Evolutionary conservation across 371 early-diverging fungal species (phyloP).

Genomic region (Zychaea mexicana): DNA sequence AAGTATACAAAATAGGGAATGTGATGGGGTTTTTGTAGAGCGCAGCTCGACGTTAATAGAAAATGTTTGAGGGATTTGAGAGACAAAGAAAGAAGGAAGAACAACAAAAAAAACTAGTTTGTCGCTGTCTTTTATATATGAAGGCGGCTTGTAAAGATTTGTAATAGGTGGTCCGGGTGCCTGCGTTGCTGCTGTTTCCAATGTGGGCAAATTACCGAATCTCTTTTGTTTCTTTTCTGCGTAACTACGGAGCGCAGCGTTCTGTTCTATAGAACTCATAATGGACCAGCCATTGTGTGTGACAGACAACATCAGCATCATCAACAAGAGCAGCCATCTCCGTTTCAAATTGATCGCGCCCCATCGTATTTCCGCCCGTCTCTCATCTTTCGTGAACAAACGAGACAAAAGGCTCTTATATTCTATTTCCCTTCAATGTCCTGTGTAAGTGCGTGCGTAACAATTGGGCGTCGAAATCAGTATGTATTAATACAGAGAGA

Average conservation of each 20-base stretch:
- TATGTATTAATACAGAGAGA: no score
- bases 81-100: background rate
- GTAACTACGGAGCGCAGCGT: background rate
- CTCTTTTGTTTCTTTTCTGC: conserved; percentile 1
- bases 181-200: background rate
- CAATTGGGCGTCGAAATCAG: no score
- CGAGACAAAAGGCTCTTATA: no score
- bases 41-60: background rate
- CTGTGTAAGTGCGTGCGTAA: no score
- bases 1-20: background rate
- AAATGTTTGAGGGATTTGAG: background rate
- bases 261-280: no score
- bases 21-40: background rate
- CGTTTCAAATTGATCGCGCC: background rate
- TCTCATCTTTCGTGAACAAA: no score
- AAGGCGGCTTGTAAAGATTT: background rate
- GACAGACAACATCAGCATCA: background rate
- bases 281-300: background rate
- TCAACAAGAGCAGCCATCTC: background rate
- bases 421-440: background rate
- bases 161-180: background rate
- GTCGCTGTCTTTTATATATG: no score
- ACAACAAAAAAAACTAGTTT: background rate
- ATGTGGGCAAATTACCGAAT: background rate
- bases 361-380: background rate